Evolutionary conservation across 371 early-diverging fungal genomes (phyloP), one percentile per base, ranked within the genome.

Genomic region (Saksenaea oblongispora): DNA sequence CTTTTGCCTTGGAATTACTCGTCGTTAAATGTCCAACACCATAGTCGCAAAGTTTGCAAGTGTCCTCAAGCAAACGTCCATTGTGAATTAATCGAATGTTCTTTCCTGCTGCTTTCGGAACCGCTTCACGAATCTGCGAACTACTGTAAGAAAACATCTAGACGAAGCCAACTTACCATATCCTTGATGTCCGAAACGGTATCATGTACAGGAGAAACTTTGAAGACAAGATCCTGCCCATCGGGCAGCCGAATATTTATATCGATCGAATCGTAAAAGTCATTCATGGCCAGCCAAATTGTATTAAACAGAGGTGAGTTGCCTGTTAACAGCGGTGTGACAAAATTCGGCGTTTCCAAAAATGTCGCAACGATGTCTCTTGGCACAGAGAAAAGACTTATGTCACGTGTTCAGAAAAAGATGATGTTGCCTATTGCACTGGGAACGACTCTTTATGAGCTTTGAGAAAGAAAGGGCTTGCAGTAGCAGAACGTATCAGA

Each of bases 61-160:
- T 14, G 55, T 77, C 74, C 3, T 54, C 35, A 7, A 80, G 59
- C 5, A 80, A 69, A 47, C 73, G 74, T n/a, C 78, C 81, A 31
- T 74, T 65, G 36, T 75, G 67, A 24, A 80, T 80, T 13, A 80
- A 58, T 5, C 81, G 76, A 44, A 80, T 44, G 39, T 80, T 70
- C 56, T 76, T 80, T 42, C 65, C 58, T 2, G 51, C 44, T 17
- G 74, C 58, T 13, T 69, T 51, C 14, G 74, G 67, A 18, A 62
- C 41, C 0, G 66, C 59, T 27, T 67, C 64, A 35, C 69, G 74
- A 36, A 78, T 75, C 81, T 80, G 36, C 1, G 59, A 47, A 1
- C 35, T 39, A 27, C 5, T 34, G 22, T 28, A 14, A 36, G 54
- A 36, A 53, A 34, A 61, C 34, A 26, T 15, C 9, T 36, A 15